These are phyloP conservation scores for Collybia nuda DNA, from an alignment of 768 basidiomycete genomes.

Conservation along the genomic window DNA sequence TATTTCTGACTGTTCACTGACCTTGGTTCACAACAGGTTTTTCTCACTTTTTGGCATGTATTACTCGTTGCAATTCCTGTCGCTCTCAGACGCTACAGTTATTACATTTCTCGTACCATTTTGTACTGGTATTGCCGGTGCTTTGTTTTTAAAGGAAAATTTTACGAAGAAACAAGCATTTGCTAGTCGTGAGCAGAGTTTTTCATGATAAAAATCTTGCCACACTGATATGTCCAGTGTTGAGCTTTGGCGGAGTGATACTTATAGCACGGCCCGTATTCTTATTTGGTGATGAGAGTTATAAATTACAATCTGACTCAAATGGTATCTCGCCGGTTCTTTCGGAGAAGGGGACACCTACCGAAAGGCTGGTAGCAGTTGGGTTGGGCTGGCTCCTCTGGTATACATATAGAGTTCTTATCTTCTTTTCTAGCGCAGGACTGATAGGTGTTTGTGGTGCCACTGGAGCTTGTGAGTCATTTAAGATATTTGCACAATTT, in stretches of 20 bases:
- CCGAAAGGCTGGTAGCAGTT: conserved; percentile 39
- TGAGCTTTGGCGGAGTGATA: conserved; percentile 73
- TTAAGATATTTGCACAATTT: too few relatives aligned
- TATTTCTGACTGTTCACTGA: background rate
- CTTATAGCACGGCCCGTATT: conserved; percentile 79
- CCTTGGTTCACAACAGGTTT: conserved; percentile 45
- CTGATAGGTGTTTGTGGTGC: conserved; percentile 58
- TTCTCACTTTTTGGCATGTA: conserved; percentile 48
- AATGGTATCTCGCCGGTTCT: conserved; percentile 15
- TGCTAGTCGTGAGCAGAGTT: conserved; percentile 38
- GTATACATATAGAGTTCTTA: background rate
- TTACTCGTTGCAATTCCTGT: conserved; percentile 70
- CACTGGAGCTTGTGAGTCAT: conserved; percentile 66
- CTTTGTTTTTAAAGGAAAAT: conserved; percentile 60
- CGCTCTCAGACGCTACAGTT: conserved; percentile 75
- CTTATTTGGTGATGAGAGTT: conserved; percentile 62
- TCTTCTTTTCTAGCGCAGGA: conserved; percentile 5
- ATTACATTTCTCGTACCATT: conserved; percentile 75
- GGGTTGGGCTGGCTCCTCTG: background rate
- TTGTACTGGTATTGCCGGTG: conserved; percentile 59
- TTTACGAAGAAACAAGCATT: conserved; percentile 54
- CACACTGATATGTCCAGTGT: conserved; percentile 31
- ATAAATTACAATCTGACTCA: background rate
- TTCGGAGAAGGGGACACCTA: conserved; percentile 24
- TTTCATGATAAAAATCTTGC: background rate